Evolutionary conservation across 306 rosid species (phyloP).

Genomic region (Begonia masoniana): DNA sequence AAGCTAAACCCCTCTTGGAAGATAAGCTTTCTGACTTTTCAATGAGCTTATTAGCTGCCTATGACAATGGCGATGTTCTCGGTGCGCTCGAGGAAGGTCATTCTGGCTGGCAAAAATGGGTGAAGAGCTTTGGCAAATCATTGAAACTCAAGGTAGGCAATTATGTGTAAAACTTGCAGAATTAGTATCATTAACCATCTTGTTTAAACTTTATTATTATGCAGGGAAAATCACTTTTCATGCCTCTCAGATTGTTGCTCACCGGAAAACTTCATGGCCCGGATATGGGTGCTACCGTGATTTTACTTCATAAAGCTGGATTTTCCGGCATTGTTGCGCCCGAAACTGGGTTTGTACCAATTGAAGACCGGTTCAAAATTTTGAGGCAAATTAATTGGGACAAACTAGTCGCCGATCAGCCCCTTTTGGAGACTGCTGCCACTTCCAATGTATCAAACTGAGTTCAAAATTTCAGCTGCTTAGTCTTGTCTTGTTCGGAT

Average conservation of each 20-base stretch:
- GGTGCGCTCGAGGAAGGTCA: slow-evolving; percentile 79
- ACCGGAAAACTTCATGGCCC: slow-evolving; percentile 89
- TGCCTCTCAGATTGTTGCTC: slow-evolving; percentile 80
- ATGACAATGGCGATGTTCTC: slow-evolving; percentile 56
- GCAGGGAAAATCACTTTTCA: slow-evolving; percentile 88
- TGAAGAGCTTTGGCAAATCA: slow-evolving; percentile 80
- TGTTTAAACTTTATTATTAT: slow-evolving; percentile 3
- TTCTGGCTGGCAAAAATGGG: slow-evolving; percentile 94
- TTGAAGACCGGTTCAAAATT: slow-evolving; percentile 47
- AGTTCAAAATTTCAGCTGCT: not conserved
- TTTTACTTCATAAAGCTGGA: slow-evolving; percentile 61
- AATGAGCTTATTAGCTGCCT: slow-evolving; percentile 62
- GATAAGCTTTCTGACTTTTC: slow-evolving; percentile 72
- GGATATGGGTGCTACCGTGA: slow-evolving; percentile 56
- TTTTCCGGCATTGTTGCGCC: slow-evolving; percentile 34
- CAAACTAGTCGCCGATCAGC: slow-evolving; percentile 32
- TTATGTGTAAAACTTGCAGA: not conserved
- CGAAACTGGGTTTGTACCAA: slow-evolving; percentile 39
- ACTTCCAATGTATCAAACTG: slow-evolving; percentile 20
- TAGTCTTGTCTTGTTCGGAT: no score
- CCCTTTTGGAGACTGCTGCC: slow-evolving; percentile 30
- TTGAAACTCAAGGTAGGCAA: slow-evolving; percentile 67
- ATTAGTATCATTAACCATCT: no score
- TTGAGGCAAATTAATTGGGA: slow-evolving; percentile 67
- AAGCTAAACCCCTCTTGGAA: slow-evolving; percentile 53